Evolutionary conservation across 345 rosid genomes (phyloP).

Genomic region (Hypericum perforatum): DNA sequence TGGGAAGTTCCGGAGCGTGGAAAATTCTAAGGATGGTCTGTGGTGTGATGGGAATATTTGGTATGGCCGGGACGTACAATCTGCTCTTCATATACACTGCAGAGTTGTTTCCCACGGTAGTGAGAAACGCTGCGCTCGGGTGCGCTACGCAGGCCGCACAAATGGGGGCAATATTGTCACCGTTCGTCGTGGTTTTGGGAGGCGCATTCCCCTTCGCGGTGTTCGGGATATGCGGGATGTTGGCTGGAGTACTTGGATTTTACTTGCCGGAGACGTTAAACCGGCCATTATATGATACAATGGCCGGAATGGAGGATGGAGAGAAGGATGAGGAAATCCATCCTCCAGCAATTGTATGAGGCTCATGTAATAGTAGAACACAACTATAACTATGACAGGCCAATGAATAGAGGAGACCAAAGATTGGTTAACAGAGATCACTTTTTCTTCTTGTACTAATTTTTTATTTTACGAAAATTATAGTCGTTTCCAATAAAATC

Average conservation of each 20-base stretch:
- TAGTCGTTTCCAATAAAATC: too few relatives aligned
- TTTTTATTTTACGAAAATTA: too few relatives aligned
- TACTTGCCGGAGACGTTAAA: conserved; percentile 81
- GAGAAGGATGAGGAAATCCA: conserved; percentile 10
- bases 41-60: conserved; percentile 73
- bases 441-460: too few relatives aligned
- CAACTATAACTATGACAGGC: too few relatives aligned
- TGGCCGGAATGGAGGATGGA: conserved; percentile 59
- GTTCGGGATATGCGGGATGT: conserved; percentile 51
- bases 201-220: conserved; percentile 57
- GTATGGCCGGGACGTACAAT: conserved; percentile 84
- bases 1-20: conserved; percentile 44
- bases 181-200: conserved; percentile 73
- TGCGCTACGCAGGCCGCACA: conserved; percentile 74
- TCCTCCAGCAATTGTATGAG: not conserved
- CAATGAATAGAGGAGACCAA: too few relatives aligned
- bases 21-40: conserved; percentile 53
- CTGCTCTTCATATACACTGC: conserved; percentile 70
- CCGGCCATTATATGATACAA: conserved; percentile 75
- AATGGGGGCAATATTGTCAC: conserved; percentile 85
- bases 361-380: not conserved
- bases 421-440: too few relatives aligned
- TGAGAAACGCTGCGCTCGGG: conserved; percentile 85
- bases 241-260: conserved; percentile 67
- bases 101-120: conserved; percentile 86